A percentile compares a stretch with the other conserved stretches of the same genome.
phyloP scores from a whole-genome alignment of 176 grass and related monocot genomes.

The Lolium multiflorum region DNA sequence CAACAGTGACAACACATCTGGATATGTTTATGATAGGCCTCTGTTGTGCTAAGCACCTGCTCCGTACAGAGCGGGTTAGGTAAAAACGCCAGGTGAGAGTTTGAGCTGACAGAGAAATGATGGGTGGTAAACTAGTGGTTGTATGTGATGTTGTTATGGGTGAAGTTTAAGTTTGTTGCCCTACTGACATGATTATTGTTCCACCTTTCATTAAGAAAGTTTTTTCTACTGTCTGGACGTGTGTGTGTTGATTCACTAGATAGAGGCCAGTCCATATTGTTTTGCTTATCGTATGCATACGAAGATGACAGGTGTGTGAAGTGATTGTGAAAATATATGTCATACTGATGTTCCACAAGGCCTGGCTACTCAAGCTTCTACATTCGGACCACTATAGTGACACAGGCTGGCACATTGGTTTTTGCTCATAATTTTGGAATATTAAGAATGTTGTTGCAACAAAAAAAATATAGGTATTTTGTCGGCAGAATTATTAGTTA shows the following conservation, averaged over 20 bases:
- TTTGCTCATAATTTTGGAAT: not conserved
- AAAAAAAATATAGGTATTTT: not conserved
- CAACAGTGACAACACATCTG: not conserved
- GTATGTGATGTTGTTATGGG: conserved; percentile 15
- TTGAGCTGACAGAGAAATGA: conserved; percentile 22
- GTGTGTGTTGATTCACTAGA: conserved; percentile 24
- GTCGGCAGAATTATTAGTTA: conserved; percentile 16
- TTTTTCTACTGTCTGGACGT: conserved; percentile 14
- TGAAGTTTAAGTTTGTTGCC: not conserved
- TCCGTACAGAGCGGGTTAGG: not conserved
- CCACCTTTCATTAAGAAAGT: conserved; percentile 19
- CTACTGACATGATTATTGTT: conserved; percentile 2
- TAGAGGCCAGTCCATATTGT: not conserved
- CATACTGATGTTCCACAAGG: conserved; percentile 22
- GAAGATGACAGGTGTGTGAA: not conserved
- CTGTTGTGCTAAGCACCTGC: not conserved
- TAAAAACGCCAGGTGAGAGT: conserved; percentile 10
- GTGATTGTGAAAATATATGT: not conserved
- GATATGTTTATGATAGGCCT: conserved; percentile 22
- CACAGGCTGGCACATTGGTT: not conserved
- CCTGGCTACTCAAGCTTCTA: conserved; percentile 24
- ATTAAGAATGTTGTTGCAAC: conserved; percentile 19
- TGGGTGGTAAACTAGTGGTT: not conserved
- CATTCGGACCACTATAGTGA: not conserved
- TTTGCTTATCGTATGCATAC: conserved; percentile 22